Conservation (phyloP, 352 stramenopile genomes). For the Globisporangium splendens region DNA sequence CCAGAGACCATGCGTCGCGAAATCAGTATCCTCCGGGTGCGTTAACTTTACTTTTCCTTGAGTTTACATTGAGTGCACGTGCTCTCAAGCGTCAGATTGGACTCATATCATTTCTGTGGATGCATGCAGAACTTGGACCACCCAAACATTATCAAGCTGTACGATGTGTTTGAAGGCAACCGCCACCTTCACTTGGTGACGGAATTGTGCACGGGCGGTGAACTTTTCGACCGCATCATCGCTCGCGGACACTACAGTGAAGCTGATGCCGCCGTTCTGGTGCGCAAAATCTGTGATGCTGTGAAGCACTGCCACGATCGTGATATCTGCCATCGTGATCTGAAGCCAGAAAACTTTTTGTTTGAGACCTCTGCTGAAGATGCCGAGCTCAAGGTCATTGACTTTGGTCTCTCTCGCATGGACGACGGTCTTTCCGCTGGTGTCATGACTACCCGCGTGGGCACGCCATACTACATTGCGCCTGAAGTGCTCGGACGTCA, state of each 20-base stretch:
- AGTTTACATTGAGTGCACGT: too few relatives aligned
- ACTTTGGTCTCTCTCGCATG: slow-evolving; percentile 96
- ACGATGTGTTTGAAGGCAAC: slow-evolving; percentile 96
- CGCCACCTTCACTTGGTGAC: slow-evolving; percentile 97
- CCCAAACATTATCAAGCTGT: slow-evolving; percentile 98
- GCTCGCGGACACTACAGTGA: slow-evolving; percentile 95
- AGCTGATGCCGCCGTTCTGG: slow-evolving; percentile 91
- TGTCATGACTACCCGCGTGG: slow-evolving; percentile 95
- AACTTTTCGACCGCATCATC: slow-evolving; percentile 94
- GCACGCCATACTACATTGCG: slow-evolving; percentile 95
- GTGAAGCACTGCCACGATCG: slow-evolving; percentile 97
- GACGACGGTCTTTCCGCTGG: slow-evolving; percentile 78
- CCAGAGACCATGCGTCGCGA: slow-evolving; percentile 95
- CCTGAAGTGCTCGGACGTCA: slow-evolving; percentile 92
- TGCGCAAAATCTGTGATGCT: slow-evolving; percentile 96
- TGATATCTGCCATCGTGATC: slow-evolving; percentile 96
- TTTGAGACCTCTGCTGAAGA: slow-evolving; percentile 90
- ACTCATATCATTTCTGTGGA: neutral
- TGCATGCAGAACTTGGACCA: slow-evolving; percentile 79
- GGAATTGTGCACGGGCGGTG: slow-evolving; percentile 96
- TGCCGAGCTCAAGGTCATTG: slow-evolving; percentile 97
- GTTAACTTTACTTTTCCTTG: slow-evolving; percentile 8
- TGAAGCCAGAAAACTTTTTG: slow-evolving; percentile 98
- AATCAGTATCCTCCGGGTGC: slow-evolving; percentile 87
- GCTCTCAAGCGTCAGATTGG: too few relatives aligned